phyloP scores from a whole-genome alignment of 148 eudicot genomes.

The Polygonum maritimum region DNA sequence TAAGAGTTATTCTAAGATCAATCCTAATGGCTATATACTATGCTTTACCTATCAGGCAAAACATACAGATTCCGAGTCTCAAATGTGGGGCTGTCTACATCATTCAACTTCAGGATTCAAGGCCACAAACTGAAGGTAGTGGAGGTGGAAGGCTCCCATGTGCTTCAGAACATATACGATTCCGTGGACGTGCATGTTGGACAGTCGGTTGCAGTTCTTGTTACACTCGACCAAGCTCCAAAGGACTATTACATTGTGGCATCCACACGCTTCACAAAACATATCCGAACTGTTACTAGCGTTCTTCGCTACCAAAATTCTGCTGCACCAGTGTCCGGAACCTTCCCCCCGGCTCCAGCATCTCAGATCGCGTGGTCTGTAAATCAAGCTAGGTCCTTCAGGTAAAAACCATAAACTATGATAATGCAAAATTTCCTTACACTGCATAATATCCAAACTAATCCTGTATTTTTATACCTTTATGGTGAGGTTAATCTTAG shows the following conservation, averaged over 20 bases:
- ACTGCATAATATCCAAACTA: too few species aligned
- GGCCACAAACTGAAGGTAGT: slow-evolving; percentile 78
- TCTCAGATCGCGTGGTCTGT: slow-evolving; percentile 59
- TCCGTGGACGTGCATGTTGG: slow-evolving; percentile 87
- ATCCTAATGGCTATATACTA: background rate
- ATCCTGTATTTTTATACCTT: background rate
- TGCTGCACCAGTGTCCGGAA: slow-evolving; percentile 49
- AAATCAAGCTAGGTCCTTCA: slow-evolving; percentile 79
- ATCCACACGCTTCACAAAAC: slow-evolving; percentile 58
- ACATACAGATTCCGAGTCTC: slow-evolving; percentile 88
- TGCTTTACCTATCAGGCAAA: slow-evolving; percentile 49
- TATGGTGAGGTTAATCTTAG: background rate
- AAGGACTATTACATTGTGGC: slow-evolving; percentile 88
- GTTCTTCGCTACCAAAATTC: slow-evolving; percentile 73
- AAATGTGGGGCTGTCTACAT: slow-evolving; percentile 64
- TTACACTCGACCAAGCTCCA: slow-evolving; percentile 70
- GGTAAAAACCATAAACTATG: slow-evolving; percentile 25
- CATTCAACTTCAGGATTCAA: slow-evolving; percentile 86
- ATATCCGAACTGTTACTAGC: slow-evolving; percentile 38
- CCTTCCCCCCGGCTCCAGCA: slow-evolving; percentile 60
- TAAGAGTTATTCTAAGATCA: background rate
- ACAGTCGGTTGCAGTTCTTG: slow-evolving; percentile 74
- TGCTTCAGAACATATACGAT: slow-evolving; percentile 55
- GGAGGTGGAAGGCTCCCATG: slow-evolving; percentile 92
- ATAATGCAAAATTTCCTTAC: background rate